Base-by-base conservation (phyloP, 2,329 filamentous ascomycete species). In the Ophiostoma sp. region DNA sequence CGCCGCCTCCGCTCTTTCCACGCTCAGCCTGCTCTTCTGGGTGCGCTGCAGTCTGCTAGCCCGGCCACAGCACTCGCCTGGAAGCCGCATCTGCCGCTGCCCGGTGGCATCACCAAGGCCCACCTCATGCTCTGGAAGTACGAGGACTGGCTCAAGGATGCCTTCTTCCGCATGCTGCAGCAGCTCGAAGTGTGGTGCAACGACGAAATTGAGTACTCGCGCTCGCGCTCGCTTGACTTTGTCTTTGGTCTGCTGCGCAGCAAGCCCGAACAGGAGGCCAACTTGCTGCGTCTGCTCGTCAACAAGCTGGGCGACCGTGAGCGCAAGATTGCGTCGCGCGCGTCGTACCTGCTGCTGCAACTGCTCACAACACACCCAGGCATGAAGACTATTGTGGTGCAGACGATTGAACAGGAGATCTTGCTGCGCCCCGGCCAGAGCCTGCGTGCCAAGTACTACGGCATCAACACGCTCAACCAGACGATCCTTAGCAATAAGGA, bases 241-340 rank as follows among this genome's bases (percentile, higher is more conserved):
- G 92, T 98, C 50, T 98, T 91, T 80, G 94, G 95, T 76, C 85
- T 99, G 52, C 85, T 99, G 75, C 96, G 94, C 81, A 95, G 97
- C 81, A 99, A 97, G 83, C 95, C 96, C 0, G 96, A 99, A 82
- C 96, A 99, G 80, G 96, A 99, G 82, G 92, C 95, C 72, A 99
- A 99, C 80, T 84, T 99, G 75, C 85, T 99, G 75, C 91, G 95
- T 71, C 85, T 99, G 72, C 84, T 99, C 73, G 94, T 99, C 77
- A 98, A 98, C 85, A 99, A 99, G 82, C 89, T 99, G 33, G 95
- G 97, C 78, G 96, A 99, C 80, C 93, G 92, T 61, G 94, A 97
- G 77, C 94, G 94, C 80, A 99, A 98, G 82, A 97, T 99, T 78
- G 92, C 96, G 0, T 99, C 96, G 3, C 90, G 95, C 74, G 92